A percentile compares a stretch with the other conserved stretches of the same genome.
Conservation (phyloP, 139 green algal species). For the Chlamydomonas applanata region DNA sequence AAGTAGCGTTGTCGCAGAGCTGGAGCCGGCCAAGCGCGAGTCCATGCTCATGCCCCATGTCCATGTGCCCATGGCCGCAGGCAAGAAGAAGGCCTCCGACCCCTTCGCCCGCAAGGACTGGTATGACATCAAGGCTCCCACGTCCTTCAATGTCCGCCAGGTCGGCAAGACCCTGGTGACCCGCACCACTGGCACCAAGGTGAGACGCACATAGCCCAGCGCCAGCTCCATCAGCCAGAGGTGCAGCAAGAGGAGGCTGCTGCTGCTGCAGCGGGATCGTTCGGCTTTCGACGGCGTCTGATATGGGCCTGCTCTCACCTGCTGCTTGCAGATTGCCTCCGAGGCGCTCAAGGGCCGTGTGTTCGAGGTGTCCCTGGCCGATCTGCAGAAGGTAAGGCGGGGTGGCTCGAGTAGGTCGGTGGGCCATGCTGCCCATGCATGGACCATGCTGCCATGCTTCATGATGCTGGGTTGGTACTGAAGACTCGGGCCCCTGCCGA, state of each 20-base stretch:
- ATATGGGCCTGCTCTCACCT: too few relatives aligned
- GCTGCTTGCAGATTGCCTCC: constrained; percentile 87
- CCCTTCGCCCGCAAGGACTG: constrained; percentile 99
- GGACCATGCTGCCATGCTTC: too few relatives aligned
- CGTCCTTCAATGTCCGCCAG: constrained; percentile 87
- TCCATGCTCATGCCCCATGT: neutral
- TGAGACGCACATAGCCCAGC: constrained; percentile 25
- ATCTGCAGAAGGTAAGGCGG: constrained; percentile 89
- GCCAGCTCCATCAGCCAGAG: too few relatives aligned
- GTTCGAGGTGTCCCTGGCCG: constrained; percentile 93
- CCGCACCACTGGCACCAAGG: constrained; percentile 96
- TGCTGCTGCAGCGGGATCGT: too few relatives aligned
- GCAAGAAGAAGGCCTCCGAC: constrained; percentile 75
- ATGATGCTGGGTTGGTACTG: neutral
- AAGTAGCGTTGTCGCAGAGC: constrained; percentile 88
- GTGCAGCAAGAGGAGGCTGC: too few relatives aligned
- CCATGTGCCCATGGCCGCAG: neutral
- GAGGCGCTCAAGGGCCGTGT: constrained; percentile 97
- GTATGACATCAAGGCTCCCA: constrained; percentile 99
- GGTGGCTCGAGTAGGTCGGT: too few relatives aligned
- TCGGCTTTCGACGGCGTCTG: too few relatives aligned
- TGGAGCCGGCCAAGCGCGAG: constrained; percentile 54
- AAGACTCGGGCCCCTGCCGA: neutral
- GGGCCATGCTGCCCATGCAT: too few relatives aligned
- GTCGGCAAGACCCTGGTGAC: constrained; percentile 99